Base-by-base conservation (phyloP, 768 basidiomycete species). In the Pleurotus sapidus region DNA sequence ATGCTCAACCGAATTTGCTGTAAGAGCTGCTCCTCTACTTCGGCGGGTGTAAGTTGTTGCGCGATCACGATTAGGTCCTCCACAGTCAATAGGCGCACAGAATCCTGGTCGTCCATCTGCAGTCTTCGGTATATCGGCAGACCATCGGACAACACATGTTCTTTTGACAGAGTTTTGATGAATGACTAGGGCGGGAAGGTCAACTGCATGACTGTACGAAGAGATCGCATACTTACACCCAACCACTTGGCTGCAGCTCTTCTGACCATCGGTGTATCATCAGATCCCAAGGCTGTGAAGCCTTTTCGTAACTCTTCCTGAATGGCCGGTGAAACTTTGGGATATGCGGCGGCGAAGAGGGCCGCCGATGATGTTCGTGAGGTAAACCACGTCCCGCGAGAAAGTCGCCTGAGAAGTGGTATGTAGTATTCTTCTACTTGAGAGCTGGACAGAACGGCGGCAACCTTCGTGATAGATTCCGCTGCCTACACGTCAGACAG, bases 241-340 rank as follows among this genome's bases (percentile, higher is more conserved):
- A 98, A 88, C 84, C 91, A 93, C 72, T 94, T 97, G 11, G 95
- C 95, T 47, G 95, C 95, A 24, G 96, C 95, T 60, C 97, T 82
- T 65, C 95, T 81, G 58, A 98, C 96, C 97, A 99, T 99, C 23
- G 97, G 97, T 11, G 97, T 99, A 68, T 99, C 97, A 68, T 99
- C 97, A 17, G 85, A 81, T 7, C 89, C 91, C 27, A 99, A 82
- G 30, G 84, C 80, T 7, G 86, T 79, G 65, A 92, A 99, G 53
- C 87, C 83, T 70, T 89, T 91, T 60, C 95, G 84, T 64, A 98
- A 74, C 40, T 98, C 96, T 56, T 94, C 93, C 72, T 95, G 91
- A 58, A 88, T 75, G 40, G 77, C 65, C 12, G 86, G 73, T 2
- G 89, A 83, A 18, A 89, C 90, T 68, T 88, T 89, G 27, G 85